Evolutionary conservation across 1,284 basidiomycete species (phyloP).

Genomic region (Earliella scabrosa): DNA sequence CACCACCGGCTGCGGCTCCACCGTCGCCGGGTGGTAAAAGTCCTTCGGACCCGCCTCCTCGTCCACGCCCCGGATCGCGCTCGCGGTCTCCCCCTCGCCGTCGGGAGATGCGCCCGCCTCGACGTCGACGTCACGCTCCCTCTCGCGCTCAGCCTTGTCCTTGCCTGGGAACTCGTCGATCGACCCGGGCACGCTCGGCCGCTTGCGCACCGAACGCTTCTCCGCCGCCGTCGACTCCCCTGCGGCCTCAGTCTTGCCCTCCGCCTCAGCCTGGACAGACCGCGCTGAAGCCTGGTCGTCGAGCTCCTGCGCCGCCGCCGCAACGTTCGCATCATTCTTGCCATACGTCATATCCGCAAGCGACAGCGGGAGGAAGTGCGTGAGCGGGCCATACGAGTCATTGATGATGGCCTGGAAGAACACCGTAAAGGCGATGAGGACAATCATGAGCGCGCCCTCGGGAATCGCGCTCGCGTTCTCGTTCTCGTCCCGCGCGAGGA

Average conservation of each 20-base stretch:
- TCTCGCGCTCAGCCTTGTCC: background rate
- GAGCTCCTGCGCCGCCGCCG: conserved; percentile 23
- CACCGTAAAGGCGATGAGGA: conserved; percentile 81
- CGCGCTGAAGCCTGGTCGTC: conserved; percentile 24
- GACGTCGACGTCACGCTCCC: conserved; percentile 10
- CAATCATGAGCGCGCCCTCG: conserved; percentile 82
- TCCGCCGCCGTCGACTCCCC: background rate
- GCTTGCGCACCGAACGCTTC: conserved; percentile 15
- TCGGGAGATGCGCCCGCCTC: background rate
- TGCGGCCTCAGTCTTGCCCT: background rate
- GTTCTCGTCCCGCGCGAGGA: conserved; percentile 69
- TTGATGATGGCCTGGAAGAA: conserved; percentile 72
- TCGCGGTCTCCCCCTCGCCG: conserved; percentile 1
- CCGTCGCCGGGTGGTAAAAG: conserved; percentile 84
- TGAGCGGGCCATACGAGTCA: conserved; percentile 70
- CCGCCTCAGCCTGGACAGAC: conserved; percentile 4
- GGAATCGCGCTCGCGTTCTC: conserved; percentile 61
- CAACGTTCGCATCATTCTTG: conserved; percentile 30
- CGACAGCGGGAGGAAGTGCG: conserved; percentile 73
- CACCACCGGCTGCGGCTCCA: conserved; percentile 73
- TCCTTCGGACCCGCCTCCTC: conserved; percentile 40
- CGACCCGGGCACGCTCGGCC: conserved; percentile 2
- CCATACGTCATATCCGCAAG: conserved; percentile 74
- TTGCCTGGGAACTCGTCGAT: conserved; percentile 6
- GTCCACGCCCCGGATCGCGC: conserved; percentile 23